Percentiles rank a stretch among this genome's conserved stretches.
Conservation (phyloP, 2,329 filamentous ascomycete species). For the Colletotrichum gigasporum region DNA sequence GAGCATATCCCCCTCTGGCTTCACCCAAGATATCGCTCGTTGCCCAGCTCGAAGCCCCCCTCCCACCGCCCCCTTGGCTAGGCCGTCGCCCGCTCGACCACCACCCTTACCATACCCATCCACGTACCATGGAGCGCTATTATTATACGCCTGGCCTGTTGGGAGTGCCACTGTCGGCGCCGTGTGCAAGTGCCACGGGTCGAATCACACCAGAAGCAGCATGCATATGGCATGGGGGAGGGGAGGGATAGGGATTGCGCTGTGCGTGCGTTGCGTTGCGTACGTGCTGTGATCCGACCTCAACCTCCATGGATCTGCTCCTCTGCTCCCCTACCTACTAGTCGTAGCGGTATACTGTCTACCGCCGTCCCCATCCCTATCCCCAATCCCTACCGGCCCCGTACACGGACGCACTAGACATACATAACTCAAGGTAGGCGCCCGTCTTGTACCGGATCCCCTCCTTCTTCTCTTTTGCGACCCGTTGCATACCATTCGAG, state of each 20-base stretch:
- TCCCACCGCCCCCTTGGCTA: slow-evolving; percentile 8
- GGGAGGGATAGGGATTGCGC: slow-evolving; percentile 5
- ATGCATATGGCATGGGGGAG: slow-evolving; percentile 28
- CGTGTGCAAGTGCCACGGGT: slow-evolving; percentile 24
- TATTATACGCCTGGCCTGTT: slow-evolving; percentile 26
- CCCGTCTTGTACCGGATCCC: slow-evolving; percentile 47
- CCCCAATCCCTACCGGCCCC: slow-evolving; percentile 18
- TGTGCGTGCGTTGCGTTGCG: slow-evolving; percentile 23
- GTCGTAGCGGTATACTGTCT: no score
- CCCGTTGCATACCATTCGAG: slow-evolving; percentile 44
- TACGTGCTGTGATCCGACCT: slow-evolving; percentile 30
- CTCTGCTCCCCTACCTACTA: neutral
- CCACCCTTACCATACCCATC: neutral
- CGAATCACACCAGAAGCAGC: slow-evolving; percentile 31
- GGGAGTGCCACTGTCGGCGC: slow-evolving; percentile 17
- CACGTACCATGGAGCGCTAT: slow-evolving; percentile 22
- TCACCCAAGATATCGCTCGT: slow-evolving; percentile 12
- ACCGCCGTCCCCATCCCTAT: neutral
- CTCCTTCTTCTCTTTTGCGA: slow-evolving; percentile 52
- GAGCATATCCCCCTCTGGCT: neutral
- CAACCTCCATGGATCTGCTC: slow-evolving; percentile 27
- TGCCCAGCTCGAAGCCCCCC: neutral
- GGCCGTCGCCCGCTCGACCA: slow-evolving; percentile 17
- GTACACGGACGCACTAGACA: slow-evolving; percentile 34
- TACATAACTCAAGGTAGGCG: slow-evolving; percentile 62